Evolutionary conservation across 805 yeast species (phyloP), one percentile per base, ranked within the genome.

Genomic region (Candida railenensis): DNA sequence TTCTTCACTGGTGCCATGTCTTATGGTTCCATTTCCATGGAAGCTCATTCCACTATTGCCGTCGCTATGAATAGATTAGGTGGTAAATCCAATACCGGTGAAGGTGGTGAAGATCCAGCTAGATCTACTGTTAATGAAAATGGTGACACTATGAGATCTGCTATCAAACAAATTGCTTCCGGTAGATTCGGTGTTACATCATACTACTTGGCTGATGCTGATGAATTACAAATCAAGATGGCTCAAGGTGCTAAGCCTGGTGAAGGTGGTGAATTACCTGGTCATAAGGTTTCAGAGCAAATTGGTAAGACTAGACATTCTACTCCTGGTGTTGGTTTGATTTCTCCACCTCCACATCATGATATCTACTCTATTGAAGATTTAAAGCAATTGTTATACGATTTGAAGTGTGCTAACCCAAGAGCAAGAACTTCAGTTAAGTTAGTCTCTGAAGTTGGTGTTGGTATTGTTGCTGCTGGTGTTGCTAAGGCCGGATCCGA

Each of bases 1-100:
- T 94, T 94, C 65, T 91, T 91, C 53, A 91, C 99, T n/a, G 99
- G 99, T 73, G 99, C 99, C 44, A 92, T 92, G 99, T 91, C 97
- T 1, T 92, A 94, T 63, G 99, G 99, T 62, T 92, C 98, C 42
- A 92, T 92, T 62, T 92, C 98, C 3, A 87, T 91, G 96, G 99
- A 92, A 70, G 91, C 97, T 2, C 99, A 92, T 70, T 89, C 97
- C 3, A 92, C 99, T 9, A 74, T 92, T 57, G 99, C 99, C 12
- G 96, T 92, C 46, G 99, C 99, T 40, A 92, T 92, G 99, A 92
- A 92, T 76, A 78, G 98, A 66, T 77, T 92, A 53, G 98, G 98
- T 45, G 99, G 97, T 56, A 94, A 91, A 70, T 89, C 97, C 42
- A 92, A 92, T 68, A 91, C 98, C 51, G 99, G 99, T 75, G 99